Evolutionary conservation across 306 rosid genomes (phyloP), one percentile per base, ranked within the genome.

Genomic region (Glycine tomentella): DNA sequence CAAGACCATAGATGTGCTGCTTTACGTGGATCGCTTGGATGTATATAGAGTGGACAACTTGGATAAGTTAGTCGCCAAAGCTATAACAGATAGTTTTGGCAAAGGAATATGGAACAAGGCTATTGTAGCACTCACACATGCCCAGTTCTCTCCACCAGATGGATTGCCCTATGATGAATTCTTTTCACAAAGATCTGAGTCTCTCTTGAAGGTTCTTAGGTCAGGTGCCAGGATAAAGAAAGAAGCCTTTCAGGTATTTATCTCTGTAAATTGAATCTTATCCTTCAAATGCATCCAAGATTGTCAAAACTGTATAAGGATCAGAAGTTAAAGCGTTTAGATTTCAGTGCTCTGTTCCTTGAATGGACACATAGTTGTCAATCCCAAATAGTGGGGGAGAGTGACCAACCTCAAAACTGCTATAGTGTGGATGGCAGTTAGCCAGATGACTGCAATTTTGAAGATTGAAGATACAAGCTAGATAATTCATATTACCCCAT

Each of bases 1-100:
- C 86, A 95, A 93, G 92, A 95, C 98, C 86, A 89, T 95, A 77
- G 98, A 93, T 80, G 89, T 95, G 83, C 89, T 95, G 82, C 94
- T 95, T 79, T 93, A 91, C 36, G 98, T 95, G 91, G 98, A 95
- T 73, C 99, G 97, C 46, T 82, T 95, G 87, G 99, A 95, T 86
- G 91, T 92, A 2, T 95, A 95, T 85, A 86, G 99, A 77, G 99
- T 95, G 49, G 99, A 95, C 79, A 89, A 86, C 87, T 85, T 95
- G 94, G 99, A 95, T 84, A 93, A 76, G 85, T 90, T 91, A 81
- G 89, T 93, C 8, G 90, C 91, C 72, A 91, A 84, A 69, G 98
- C 98, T 67, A 91, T 95, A 68, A 87, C 98, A 0, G 88, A 88
- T 46, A 93, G 89, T 86, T 91, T 95, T 83, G 97, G 98, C 16